Percentiles rank a stretch among this genome's conserved stretches.
These are phyloP conservation scores for Podaxis rugospora DNA, from an alignment of 768 basidiomycete genomes.

Conservation along the genomic window DNA sequence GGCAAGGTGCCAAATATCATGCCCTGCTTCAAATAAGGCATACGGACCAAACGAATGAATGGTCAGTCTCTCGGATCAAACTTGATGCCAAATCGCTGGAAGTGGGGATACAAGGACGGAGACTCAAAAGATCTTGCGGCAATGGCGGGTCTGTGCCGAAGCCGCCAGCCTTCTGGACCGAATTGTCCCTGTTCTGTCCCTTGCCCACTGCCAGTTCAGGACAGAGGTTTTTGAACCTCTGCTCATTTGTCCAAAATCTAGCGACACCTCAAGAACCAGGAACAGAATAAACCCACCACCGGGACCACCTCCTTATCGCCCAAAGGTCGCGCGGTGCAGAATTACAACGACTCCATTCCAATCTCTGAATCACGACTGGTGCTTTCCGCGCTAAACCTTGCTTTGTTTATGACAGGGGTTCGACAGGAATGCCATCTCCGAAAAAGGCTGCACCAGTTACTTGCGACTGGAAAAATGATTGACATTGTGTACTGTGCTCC, in stretches of 20 bases:
- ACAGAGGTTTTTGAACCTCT: conserved; percentile 69
- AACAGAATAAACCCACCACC: conserved; percentile 37
- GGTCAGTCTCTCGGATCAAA: conserved; percentile 52
- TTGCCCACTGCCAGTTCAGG: conserved; percentile 70
- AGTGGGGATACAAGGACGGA: conserved; percentile 64
- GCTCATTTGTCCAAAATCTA: conserved; percentile 61
- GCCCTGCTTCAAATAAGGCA: conserved; percentile 43
- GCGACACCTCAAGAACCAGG: conserved; percentile 48
- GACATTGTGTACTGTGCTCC: not conserved
- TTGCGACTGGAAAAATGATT: conserved; percentile 48
- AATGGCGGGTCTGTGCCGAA: conserved; percentile 61
- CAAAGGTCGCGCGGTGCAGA: conserved; percentile 65
- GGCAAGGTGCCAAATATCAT: conserved; percentile 22
- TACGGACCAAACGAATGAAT: conserved; percentile 50
- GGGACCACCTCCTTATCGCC: conserved; percentile 37
- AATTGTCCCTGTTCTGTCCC: conserved; percentile 55
- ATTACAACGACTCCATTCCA: conserved; percentile 51
- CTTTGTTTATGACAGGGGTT: conserved; percentile 51
- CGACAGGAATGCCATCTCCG: conserved; percentile 63
- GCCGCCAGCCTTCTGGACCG: conserved; percentile 68
- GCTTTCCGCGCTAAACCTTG: conserved; percentile 45
- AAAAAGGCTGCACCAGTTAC: conserved; percentile 32
- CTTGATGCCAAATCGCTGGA: conserved; percentile 59
- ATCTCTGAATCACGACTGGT: conserved; percentile 42
- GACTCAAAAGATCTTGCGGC: conserved; percentile 43